Evolutionary conservation across 306 rosid species (phyloP).

Genomic region (Vicia faba): DNA sequence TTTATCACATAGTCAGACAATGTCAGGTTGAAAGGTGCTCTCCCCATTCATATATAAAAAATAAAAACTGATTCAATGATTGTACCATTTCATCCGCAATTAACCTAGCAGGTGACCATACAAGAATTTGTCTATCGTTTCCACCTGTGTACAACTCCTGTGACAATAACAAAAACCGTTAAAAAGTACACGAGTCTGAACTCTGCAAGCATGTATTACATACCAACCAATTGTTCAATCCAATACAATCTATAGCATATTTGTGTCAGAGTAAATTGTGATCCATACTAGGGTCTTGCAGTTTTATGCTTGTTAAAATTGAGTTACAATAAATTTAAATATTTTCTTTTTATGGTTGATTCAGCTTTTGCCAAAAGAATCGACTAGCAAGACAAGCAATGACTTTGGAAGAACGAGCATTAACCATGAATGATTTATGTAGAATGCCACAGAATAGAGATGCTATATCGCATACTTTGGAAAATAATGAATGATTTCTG

Average conservation of each 20-base stretch:
- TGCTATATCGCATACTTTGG: no score
- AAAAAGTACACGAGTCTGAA: slow-evolving; percentile 14
- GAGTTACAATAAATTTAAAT: neutral
- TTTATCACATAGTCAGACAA: slow-evolving; percentile 46
- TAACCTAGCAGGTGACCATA: slow-evolving; percentile 76
- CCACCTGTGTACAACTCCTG: slow-evolving; percentile 96
- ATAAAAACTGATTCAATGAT: slow-evolving; percentile 30
- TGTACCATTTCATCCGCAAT: slow-evolving; percentile 56
- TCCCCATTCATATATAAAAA: neutral
- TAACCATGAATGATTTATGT: no score
- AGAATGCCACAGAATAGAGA: no score
- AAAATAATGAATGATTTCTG: no score
- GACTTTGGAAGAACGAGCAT: no score
- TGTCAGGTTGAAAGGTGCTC: slow-evolving; percentile 13
- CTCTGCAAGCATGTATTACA: neutral
- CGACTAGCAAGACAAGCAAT: no score
- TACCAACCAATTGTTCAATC: slow-evolving; percentile 1
- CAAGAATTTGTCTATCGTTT: slow-evolving; percentile 85
- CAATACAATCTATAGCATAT: neutral
- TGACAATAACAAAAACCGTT: slow-evolving; percentile 18
- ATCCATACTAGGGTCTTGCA: slow-evolving; percentile 1
- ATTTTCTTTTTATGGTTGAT: no score
- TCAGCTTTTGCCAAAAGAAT: no score
- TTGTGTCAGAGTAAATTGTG: slow-evolving; percentile 9
- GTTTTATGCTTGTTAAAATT: slow-evolving; percentile 5